Conservation (phyloP, 2,329 filamentous ascomycete genomes). For the Penicillium vulpinum region DNA sequence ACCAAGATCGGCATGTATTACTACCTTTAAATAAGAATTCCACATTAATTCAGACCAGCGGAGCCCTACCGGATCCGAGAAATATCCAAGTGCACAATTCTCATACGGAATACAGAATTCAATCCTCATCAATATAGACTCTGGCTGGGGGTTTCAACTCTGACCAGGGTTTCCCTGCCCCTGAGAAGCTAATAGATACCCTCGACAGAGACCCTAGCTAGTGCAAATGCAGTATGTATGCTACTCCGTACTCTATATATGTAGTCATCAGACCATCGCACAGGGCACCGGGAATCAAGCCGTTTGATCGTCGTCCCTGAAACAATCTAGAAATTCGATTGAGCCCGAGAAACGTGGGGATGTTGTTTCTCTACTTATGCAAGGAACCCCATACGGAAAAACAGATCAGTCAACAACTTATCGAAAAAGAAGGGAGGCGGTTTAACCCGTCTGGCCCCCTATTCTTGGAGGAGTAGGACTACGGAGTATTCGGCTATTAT, state of each 20-base stretch:
- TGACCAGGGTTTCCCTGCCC: conserved; percentile 1
- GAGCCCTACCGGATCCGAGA: conserved; percentile 1
- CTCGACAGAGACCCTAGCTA: neutral
- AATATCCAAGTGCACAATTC: neutral
- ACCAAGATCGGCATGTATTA: neutral
- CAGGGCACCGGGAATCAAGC: conserved; percentile 17
- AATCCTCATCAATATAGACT: conserved; percentile 12
- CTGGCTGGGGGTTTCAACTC: conserved; percentile 15
- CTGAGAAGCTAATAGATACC: neutral
- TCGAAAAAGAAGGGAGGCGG: neutral
- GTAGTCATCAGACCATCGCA: conserved; percentile 8
- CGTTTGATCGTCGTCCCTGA: conserved; percentile 37
- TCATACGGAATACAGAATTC: too few species aligned
- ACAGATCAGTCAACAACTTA: neutral
- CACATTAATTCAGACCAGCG: neutral
- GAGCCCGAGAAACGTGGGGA: conserved; percentile 15
- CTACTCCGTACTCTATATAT: neutral
- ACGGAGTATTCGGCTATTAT: neutral
- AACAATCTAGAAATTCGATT: conserved; percentile 34
- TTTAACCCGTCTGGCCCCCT: neutral
- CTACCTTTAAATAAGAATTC: neutral
- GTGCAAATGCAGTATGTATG: neutral
- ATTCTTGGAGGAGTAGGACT: neutral
- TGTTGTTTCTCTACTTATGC: neutral
- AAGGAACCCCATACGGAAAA: neutral